Evolutionary conservation across 345 rosid species (phyloP).

Genomic region (Camelina sativa): DNA sequence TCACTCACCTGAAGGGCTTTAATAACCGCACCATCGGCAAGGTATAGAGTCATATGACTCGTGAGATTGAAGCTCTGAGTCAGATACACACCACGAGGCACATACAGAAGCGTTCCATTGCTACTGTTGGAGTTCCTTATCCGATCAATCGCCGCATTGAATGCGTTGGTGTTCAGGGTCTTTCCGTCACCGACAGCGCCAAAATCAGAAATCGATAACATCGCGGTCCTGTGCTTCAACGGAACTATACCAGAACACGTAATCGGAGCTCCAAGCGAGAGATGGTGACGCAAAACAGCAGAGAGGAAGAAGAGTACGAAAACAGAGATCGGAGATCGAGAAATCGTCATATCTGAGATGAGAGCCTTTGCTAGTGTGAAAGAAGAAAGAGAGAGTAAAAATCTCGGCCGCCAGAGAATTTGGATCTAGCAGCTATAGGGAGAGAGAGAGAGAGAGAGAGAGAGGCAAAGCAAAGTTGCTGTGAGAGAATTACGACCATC

Average conservation of each 20-base stretch:
- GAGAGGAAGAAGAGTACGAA: constrained; percentile 25
- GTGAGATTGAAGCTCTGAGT: constrained; percentile 77
- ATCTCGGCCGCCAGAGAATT: not conserved
- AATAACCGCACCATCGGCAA: constrained; percentile 83
- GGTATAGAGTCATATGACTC: constrained; percentile 89
- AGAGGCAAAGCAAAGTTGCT: not conserved
- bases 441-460: too few species aligned
- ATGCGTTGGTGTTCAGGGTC: constrained; percentile 75
- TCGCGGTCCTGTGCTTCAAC: constrained; percentile 55
- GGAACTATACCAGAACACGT: constrained; percentile 88
- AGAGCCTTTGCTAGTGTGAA: too few species aligned
- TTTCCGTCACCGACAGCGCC: constrained; percentile 89
- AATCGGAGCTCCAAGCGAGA: constrained; percentile 47
- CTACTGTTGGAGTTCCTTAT: constrained; percentile 58
- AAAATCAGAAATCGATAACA: constrained; percentile 70
- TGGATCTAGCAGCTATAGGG: not conserved
- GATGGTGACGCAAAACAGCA: constrained; percentile 29
- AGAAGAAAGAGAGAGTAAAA: not conserved
- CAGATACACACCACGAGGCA: constrained; percentile 85
- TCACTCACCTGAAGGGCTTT: constrained; percentile 74
- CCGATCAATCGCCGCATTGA: constrained; percentile 69
- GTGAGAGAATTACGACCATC: too few species aligned
- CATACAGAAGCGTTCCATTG: constrained; percentile 76
- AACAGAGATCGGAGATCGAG: constrained; percentile 32
- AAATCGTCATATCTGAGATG: constrained; percentile 16